Evolutionary conservation across 805 yeast species (phyloP), one percentile per base, ranked within the genome.

Genomic region (Candida michaelii): DNA sequence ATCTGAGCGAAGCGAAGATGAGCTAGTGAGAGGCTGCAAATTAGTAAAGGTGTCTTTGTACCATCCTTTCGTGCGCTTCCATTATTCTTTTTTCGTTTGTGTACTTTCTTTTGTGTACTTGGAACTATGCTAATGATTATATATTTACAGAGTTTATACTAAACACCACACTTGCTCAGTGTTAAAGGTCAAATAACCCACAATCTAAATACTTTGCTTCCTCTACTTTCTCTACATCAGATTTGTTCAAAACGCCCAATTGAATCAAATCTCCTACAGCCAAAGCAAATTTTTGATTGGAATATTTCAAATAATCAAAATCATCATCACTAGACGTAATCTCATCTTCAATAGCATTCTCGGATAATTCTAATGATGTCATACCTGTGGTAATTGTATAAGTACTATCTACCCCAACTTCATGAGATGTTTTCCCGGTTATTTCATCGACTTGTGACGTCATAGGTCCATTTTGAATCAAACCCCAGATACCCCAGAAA

Each of bases 401-500:
- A 4, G 68, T 65, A 40, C 71, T 65, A 40, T 60, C 59, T 14
- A 76, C 71, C 21, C 73, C 73, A 38, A 56, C 54, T 34, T 63
- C 69, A 8, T 60, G 51, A 6, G 45, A 30, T 14, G 46, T 36
- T 6, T 49, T 18, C 1, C 52, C 52, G 6, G 30, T 17, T 23
- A 45, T 39, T 1, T 39, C 43, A 15, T 43, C 46, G 14, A 45
- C 42, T 0, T 39, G 40, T 35, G 19, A 53, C 38, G 30, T 52
- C 38, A 54, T 39, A n/a, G 68, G 73, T 39, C 64, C 89, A 50
- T 84, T 80, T 60, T 88, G 95, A 25, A 93, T 76, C 32, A 93
- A 74, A 1, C 96, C 98, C 99, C 99, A 91, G 19, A 90, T 58
- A 4, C 84, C 75, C 99, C 99, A 91, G 56, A 76, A 79, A 8